A percentile compares a stretch with the other conserved stretches of the same genome.
phyloP scores from a whole-genome alignment of 2,329 filamentous ascomycete genomes.

The Aspergillus sojae region DNA sequence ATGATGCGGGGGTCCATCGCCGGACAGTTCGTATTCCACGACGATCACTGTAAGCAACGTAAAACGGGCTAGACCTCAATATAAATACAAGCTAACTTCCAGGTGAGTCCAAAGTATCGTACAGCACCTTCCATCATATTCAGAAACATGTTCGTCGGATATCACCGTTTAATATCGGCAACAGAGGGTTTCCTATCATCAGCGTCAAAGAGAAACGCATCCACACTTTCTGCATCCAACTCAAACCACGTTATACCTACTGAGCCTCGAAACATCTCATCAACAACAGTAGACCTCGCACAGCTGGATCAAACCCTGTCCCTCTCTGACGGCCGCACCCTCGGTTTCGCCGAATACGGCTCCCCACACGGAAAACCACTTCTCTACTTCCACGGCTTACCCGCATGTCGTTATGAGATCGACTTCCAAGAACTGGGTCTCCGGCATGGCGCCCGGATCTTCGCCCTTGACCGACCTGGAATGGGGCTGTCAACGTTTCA shows the following conservation, averaged over 20 bases:
- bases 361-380: constrained; percentile 33
- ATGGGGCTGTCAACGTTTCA: constrained; percentile 47
- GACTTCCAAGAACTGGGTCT: constrained; percentile 38
- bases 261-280: neutral
- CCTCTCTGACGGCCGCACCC: constrained; percentile 40
- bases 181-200: neutral
- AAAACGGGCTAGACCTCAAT: neutral
- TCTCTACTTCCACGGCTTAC: constrained; percentile 49
- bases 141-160: neutral
- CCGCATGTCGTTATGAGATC: constrained; percentile 47
- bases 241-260: neutral
- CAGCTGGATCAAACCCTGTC: constrained; percentile 21
- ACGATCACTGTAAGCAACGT: neutral
- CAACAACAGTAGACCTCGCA: neutral
- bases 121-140: neutral
- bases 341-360: constrained; percentile 52
- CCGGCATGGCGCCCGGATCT: constrained; percentile 41
- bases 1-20: neutral
- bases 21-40: neutral
- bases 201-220: neutral
- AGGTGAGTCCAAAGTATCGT: neutral
- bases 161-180: neutral
- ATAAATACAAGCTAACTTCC: neutral
- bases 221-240: neutral
- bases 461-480: constrained; percentile 49